Base-by-base conservation (phyloP, 2,329 filamentous ascomycete genomes). In the Teratosphaeria epicoccoides region DNA sequence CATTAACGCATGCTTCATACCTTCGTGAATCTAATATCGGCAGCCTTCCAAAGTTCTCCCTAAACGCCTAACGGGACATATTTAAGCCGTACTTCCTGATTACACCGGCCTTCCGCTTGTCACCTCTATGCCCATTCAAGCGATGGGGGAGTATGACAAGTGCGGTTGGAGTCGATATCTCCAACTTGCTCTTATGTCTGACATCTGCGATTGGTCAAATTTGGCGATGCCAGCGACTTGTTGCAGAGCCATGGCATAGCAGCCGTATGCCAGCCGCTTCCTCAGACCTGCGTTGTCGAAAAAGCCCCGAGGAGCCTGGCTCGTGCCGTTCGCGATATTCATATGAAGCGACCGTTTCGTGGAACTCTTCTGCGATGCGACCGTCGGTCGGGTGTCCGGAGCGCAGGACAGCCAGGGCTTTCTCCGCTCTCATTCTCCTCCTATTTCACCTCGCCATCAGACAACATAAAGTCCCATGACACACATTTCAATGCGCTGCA, bases 221-320 rank as follows among this genome's bases (percentile, higher is more conserved):
- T n/a, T n/a, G 5, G 59, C 60, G 11, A 60, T 60, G 11, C 59
- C 59, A 22, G 58, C 59, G 28, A 60, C 54, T 46, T 61, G 59
- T 44, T 61, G 59, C 1, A 61, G 51, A 9, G 53, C 57, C 24
- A 63, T 67, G 12, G 68, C 62, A 53, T 67, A 70, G 47, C 70
- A 61, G 11, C 69, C 69, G 52, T 69, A 72, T 1, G 55, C 44
- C 17, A 71, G 58, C 23, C 68, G 65, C 52, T 71, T 71, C 6
- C 67, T 59, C 63, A 71, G 62, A 20, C 55, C 63, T 9, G 55
- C 54, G 46, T 55, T 63, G 47, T 65, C 66, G 49, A 70, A 54
- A n/a, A 22, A 70, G 51, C 11, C 66, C 66, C 9, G 60, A 55
- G 52, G 67, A 71, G 5, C 67, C 68, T 1, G 63, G 58, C 9